Percentiles rank a stretch among this genome's conserved stretches.
These are phyloP conservation scores for Talaromyces piceae DNA, from an alignment of 2,329 filamentous ascomycete species.

Conservation along the genomic window DNA sequence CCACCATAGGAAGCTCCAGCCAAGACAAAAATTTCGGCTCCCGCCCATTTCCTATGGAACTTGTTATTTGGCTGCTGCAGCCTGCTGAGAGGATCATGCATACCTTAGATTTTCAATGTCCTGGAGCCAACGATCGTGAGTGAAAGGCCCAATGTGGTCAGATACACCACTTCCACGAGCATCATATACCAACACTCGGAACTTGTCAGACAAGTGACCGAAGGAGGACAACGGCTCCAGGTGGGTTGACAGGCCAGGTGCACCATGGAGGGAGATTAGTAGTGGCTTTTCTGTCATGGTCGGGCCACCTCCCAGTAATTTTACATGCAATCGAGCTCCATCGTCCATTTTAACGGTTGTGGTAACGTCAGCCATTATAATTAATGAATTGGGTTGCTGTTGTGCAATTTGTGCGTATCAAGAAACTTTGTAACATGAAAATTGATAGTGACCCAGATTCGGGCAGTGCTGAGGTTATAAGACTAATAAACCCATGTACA, in stretches of 20 bases:
- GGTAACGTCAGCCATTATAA: neutral
- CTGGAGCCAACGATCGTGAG: conserved; percentile 2
- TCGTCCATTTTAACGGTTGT: conserved; percentile 2
- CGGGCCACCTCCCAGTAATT: neutral
- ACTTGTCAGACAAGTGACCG: neutral
- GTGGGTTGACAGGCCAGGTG: neutral
- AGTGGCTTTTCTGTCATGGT: neutral
- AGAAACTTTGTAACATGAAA: too few relatives aligned
- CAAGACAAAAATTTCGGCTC: conserved; percentile 1
- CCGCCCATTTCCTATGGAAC: neutral
- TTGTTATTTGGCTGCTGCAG: neutral
- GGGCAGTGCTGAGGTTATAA: too few relatives aligned
- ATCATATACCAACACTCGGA: conserved; percentile 1
- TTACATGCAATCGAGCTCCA: conserved; percentile 1
- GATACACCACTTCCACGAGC: conserved; percentile 1
- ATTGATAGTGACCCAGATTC: too few relatives aligned
- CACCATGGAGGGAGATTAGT: conserved; percentile 2
- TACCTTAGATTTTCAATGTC: conserved; percentile 5
- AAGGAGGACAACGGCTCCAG: conserved; percentile 1
- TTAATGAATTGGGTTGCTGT: neutral
- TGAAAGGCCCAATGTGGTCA: neutral
- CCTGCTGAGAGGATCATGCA: neutral
- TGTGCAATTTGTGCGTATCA: neutral
- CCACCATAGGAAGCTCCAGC: conserved; percentile 1
- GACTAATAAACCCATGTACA: too few relatives aligned